Evolutionary conservation across 495 filamentous ascomycete species (phyloP).

Genomic region (Hypoxylon rickii): DNA sequence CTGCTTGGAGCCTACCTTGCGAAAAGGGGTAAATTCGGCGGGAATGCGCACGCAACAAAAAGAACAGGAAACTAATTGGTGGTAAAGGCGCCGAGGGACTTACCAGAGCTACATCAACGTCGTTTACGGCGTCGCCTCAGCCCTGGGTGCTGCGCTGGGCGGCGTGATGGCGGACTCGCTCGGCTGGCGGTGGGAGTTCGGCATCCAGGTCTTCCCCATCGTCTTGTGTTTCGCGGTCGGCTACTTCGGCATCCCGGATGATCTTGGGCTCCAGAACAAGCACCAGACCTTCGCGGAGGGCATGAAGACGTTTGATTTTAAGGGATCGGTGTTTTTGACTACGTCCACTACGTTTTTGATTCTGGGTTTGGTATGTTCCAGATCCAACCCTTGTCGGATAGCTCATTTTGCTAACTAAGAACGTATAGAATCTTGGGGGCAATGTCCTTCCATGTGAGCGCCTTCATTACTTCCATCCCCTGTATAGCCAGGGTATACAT

Average conservation of each 20-base stretch:
- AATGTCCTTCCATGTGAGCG: conserved; percentile 66
- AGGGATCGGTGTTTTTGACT: conserved; percentile 69
- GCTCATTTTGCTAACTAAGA: conserved; percentile 28
- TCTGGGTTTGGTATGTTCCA: conserved; percentile 65
- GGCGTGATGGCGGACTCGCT: conserved; percentile 73
- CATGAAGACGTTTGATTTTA: conserved; percentile 69
- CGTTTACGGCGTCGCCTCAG: conserved; percentile 63
- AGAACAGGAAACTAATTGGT: no score
- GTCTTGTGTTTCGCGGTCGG: conserved; percentile 63
- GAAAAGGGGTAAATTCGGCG: no score
- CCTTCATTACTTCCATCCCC: no score
- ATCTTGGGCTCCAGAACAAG: conserved; percentile 61
- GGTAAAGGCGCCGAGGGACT: conserved; percentile 57
- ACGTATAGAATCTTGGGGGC: conserved; percentile 69
- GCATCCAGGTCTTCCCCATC: conserved; percentile 68
- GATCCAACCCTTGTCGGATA: neutral
- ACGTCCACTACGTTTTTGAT: conserved; percentile 68
- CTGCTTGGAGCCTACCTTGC: no score
- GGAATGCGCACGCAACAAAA: no score
- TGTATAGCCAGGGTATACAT: no score
- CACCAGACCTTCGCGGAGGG: conserved; percentile 58
- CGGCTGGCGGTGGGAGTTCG: conserved; percentile 74
- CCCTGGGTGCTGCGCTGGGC: conserved; percentile 71
- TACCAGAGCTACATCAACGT: conserved; percentile 82
- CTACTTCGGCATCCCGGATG: conserved; percentile 59